These are phyloP conservation scores for Pythium rhizo-oryzae DNA, from an alignment of 352 stramenopile species.

Conservation along the genomic window DNA sequence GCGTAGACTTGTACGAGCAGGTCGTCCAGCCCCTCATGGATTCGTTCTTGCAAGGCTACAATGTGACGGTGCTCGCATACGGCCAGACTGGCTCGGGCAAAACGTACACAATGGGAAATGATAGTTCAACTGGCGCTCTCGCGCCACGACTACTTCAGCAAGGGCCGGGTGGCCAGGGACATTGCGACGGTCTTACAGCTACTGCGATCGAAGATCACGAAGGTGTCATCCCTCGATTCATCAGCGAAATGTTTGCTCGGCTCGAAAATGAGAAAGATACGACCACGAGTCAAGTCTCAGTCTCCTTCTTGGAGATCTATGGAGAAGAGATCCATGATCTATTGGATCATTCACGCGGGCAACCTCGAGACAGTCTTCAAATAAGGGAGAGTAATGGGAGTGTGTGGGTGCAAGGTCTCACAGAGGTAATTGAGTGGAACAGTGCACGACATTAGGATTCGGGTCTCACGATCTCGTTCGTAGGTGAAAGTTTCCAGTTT, in stretches of 20 bases:
- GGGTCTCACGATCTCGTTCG: background rate
- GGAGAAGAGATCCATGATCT: conserved; percentile 97
- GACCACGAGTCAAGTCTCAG: conserved; percentile 52
- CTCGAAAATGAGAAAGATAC: conserved; percentile 42
- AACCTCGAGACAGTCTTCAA: conserved; percentile 55
- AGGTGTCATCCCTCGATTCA: conserved; percentile 85
- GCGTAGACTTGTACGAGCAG: conserved; percentile 65
- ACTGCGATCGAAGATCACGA: conserved; percentile 52
- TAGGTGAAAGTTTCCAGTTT: conserved; percentile 59
- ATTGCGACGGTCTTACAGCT: background rate
- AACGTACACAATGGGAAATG: conserved; percentile 87
- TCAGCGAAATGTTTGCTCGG: conserved; percentile 73
- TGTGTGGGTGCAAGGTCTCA: conserved; percentile 81
- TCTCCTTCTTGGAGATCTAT: conserved; percentile 97
- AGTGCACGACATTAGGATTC: background rate
- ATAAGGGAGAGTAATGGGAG: conserved; percentile 70
- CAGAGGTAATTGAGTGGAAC: conserved; percentile 41
- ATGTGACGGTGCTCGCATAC: conserved; percentile 88
- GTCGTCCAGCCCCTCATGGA: conserved; percentile 75
- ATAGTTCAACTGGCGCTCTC: conserved; percentile 39
- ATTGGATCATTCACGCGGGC: conserved; percentile 48
- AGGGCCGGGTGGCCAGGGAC: conserved; percentile 11
- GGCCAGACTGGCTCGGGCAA: conserved; percentile 87
- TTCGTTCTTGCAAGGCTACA: conserved; percentile 89
- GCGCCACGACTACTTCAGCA: conserved; percentile 41